Evolutionary conservation across 2,329 filamentous ascomycete species (phyloP).

Genomic region (Dryadomyces quercivorus): DNA sequence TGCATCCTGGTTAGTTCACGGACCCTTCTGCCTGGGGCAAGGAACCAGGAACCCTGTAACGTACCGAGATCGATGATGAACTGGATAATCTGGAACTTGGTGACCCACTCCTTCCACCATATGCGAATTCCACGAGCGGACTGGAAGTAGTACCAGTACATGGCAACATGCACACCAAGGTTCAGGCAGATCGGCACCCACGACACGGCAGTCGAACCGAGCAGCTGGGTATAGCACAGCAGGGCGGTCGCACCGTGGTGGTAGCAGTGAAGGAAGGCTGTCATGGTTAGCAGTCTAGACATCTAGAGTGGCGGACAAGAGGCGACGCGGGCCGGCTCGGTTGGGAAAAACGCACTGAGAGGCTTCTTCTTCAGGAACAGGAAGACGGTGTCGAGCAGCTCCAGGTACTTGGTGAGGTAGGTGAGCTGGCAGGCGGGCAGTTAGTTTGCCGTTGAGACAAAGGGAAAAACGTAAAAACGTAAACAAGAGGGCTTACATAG

Average conservation of each 20-base stretch:
- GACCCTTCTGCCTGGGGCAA: neutral
- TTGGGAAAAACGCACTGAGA: slow-evolving; percentile 46
- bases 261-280: slow-evolving; percentile 95
- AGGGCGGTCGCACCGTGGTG: slow-evolving; percentile 95
- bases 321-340: no score
- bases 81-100: slow-evolving; percentile 90
- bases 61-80: slow-evolving; percentile 93
- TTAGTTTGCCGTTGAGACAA: neutral
- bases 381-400: slow-evolving; percentile 91
- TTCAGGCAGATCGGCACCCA: slow-evolving; percentile 94
- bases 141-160: slow-evolving; percentile 99
- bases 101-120: slow-evolving; percentile 99
- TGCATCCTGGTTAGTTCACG: slow-evolving; percentile 20
- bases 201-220: slow-evolving; percentile 83
- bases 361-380: slow-evolving; percentile 99
- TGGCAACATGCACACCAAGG: slow-evolving; percentile 88
- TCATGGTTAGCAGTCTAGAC: neutral
- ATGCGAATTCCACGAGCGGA: slow-evolving; percentile 87
- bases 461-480: no score
- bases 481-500: slow-evolving; percentile 92
- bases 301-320: neutral
- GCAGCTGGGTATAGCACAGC: slow-evolving; percentile 94
- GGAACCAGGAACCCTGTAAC: slow-evolving; percentile 18
- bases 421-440: slow-evolving; percentile 52
- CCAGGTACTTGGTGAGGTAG: slow-evolving; percentile 96